Evolutionary conservation across 2,329 filamentous ascomycete genomes (phyloP).

Genomic region (Tolypocladium amazonense): DNA sequence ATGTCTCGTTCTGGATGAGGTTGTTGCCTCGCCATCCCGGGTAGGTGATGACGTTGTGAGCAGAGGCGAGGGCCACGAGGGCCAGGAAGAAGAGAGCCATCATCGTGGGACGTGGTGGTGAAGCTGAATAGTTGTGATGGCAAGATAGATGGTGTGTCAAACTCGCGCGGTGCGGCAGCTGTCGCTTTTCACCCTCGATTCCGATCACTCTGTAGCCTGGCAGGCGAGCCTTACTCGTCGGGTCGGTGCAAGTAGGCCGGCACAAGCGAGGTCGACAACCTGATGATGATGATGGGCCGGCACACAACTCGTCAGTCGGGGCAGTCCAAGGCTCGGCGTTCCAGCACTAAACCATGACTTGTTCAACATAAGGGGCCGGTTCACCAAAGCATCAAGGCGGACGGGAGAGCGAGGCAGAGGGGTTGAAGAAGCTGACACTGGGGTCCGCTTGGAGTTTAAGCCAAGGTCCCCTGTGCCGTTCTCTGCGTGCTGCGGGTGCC

Average conservation of each 20-base stretch:
- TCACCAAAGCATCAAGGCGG: neutral
- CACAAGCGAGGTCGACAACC: neutral
- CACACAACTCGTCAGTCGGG: neutral
- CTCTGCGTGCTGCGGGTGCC: neutral
- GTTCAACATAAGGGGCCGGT: neutral
- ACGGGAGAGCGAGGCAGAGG: neutral
- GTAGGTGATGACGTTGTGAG: slow-evolving; percentile 79
- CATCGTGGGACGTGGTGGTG: neutral
- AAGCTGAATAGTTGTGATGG: neutral
- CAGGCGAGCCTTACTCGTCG: neutral
- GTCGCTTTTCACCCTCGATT: neutral
- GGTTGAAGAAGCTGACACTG: neutral
- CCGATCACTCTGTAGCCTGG: neutral
- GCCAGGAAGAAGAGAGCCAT: slow-evolving; percentile 21
- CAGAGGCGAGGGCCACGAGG: slow-evolving; percentile 33
- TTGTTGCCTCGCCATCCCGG: slow-evolving; percentile 84
- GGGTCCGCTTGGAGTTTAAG: neutral
- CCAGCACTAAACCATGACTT: neutral
- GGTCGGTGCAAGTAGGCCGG: neutral
- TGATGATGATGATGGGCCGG: neutral
- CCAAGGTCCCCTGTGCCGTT: neutral
- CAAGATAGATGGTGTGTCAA: neutral
- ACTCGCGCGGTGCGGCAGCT: neutral
- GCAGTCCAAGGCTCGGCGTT: neutral
- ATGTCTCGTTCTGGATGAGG: slow-evolving; percentile 65